Evolutionary conservation across 441 rosid genomes (phyloP).

Genomic region (Biscutella auriculata): DNA sequence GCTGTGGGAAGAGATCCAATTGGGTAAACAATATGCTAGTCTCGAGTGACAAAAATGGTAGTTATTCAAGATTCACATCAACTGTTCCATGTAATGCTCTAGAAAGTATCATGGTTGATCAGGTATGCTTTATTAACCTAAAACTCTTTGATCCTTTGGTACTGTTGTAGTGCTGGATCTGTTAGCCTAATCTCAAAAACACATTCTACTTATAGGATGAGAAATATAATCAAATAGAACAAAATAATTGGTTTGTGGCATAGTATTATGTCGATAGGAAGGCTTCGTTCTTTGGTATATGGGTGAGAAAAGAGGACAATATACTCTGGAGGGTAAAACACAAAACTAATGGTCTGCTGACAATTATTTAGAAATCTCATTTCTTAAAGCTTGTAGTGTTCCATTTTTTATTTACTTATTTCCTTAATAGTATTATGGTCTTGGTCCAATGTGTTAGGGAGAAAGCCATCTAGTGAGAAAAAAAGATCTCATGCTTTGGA

Average conservation of each 20-base stretch:
- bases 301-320: neutral
- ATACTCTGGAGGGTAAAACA: neutral
- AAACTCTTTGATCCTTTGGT: neutral
- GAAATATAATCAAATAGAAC: neutral
- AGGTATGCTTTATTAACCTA: slow-evolving; percentile 31
- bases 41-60: slow-evolving; percentile 17
- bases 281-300: neutral
- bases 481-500: slow-evolving; percentile 30
- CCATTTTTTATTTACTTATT: neutral
- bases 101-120: slow-evolving; percentile 40
- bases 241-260: neutral
- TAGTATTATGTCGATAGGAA: neutral
- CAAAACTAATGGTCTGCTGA: neutral
- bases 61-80: slow-evolving; percentile 26
- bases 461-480: slow-evolving; percentile 24
- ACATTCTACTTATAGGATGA: neutral
- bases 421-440: neutral
- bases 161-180: neutral
- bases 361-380: neutral
- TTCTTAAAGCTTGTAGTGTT: neutral
- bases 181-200: neutral
- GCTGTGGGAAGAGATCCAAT: slow-evolving; percentile 33
- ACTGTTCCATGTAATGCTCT: slow-evolving; percentile 28
- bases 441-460: slow-evolving; percentile 35
- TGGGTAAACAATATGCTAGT: slow-evolving; percentile 32